These are phyloP conservation scores for Globisporangium paddicum DNA, from an alignment of 352 stramenopile genomes.

Conservation along the genomic window DNA sequence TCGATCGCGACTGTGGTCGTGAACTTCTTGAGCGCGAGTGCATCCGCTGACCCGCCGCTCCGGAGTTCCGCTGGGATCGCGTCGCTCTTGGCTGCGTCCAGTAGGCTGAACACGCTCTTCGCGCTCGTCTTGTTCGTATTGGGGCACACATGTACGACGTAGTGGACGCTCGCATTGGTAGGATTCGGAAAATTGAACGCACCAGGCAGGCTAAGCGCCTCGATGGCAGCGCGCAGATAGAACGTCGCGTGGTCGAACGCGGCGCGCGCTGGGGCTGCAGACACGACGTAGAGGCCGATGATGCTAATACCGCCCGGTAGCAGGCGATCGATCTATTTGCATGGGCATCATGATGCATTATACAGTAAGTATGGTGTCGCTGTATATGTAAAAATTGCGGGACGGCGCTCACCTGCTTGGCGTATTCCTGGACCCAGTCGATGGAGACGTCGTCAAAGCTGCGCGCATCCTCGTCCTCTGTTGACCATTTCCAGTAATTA, in stretches of 20 bases:
- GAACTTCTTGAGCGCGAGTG: conserved; percentile 31
- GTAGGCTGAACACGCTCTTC: conserved; percentile 21
- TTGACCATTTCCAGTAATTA: not conserved
- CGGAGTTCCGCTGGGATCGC: conserved; percentile 23
- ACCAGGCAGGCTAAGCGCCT: conserved; percentile 21
- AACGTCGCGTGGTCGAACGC: conserved; percentile 31
- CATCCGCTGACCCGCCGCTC: conserved; percentile 5
- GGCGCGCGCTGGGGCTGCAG: conserved; percentile 16
- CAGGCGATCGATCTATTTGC: conserved; percentile 37
- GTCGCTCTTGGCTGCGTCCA: conserved; percentile 31
- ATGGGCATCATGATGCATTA: not conserved
- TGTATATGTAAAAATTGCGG: not conserved
- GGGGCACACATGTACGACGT: conserved; percentile 37
- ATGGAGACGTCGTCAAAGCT: conserved; percentile 49
- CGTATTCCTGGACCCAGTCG: conserved; percentile 62
- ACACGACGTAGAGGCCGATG: conserved; percentile 56
- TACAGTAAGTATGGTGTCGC: too few relatives aligned
- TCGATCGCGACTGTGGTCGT: conserved; percentile 38
- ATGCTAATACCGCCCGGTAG: conserved; percentile 52
- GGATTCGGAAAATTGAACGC: conserved; percentile 12
- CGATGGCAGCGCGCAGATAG: conserved; percentile 48
- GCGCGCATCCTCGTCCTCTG: conserved; percentile 25
- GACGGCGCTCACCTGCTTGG: conserved; percentile 31
- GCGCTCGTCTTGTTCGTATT: conserved; percentile 14
- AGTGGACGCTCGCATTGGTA: conserved; percentile 19